Conservation (phyloP, 352 stramenopile genomes). For the Phytopythium litorale region DNA sequence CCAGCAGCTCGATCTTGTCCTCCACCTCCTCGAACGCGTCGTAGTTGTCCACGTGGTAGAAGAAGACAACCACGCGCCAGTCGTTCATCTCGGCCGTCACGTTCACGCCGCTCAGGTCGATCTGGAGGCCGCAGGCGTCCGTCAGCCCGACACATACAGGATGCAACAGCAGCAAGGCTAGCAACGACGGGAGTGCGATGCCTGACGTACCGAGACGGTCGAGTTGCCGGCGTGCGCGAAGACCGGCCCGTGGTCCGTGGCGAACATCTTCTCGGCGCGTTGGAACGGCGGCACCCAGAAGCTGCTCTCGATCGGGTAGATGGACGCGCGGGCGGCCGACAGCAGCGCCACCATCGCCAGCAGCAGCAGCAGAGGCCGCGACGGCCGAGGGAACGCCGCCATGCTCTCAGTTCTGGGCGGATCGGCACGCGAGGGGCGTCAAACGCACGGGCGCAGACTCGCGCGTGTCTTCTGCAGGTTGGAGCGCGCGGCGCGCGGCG, state of each 20-base stretch:
- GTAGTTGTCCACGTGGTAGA: conserved; percentile 80
- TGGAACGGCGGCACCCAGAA: conserved; percentile 80
- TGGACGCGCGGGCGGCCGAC: conserved; percentile 30
- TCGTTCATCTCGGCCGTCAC: conserved; percentile 62
- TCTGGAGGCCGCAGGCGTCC: conserved; percentile 12
- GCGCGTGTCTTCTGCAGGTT: background rate
- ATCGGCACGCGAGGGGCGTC: background rate
- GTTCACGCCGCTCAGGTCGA: conserved; percentile 69
- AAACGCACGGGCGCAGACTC: background rate
- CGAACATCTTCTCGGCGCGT: conserved; percentile 85
- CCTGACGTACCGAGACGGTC: conserved; percentile 40
- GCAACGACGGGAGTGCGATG: background rate
- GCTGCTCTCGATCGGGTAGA: conserved; percentile 67
- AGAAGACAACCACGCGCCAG: conserved; percentile 76
- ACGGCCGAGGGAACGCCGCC: background rate
- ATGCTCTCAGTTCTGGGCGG: background rate
- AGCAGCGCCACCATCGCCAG: conserved; percentile 10
- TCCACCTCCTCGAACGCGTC: conserved; percentile 54
- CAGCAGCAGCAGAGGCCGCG: conserved; percentile 12
- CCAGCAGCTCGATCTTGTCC: conserved; percentile 72
- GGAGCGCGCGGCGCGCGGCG: background rate
- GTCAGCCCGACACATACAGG: too few relatives aligned
- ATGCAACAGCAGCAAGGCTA: background rate
- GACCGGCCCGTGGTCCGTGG: conserved; percentile 61
- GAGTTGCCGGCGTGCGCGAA: conserved; percentile 62